Conservation (phyloP, 2,329 filamentous ascomycete species). For the Curvularia eragrostidis region DNA sequence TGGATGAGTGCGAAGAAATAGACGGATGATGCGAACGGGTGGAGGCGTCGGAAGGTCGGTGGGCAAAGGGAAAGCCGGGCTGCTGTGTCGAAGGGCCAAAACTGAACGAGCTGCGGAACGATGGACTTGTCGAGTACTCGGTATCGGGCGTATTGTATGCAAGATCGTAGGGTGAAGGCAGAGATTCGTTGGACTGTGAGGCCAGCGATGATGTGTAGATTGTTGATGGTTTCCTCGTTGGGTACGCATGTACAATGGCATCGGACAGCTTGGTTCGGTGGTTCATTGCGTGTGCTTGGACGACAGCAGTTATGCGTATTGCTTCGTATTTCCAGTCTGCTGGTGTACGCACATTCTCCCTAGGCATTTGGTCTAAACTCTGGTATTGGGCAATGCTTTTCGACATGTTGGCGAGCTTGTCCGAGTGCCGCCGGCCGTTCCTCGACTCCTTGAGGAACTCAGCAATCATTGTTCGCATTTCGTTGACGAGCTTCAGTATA, state of each 20-base stretch:
- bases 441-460: conserved; percentile 35
- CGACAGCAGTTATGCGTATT: conserved; percentile 39
- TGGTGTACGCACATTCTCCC: conserved; percentile 18
- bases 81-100: conserved; percentile 6
- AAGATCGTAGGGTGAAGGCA: conserved; percentile 23
- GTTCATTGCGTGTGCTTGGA: conserved; percentile 45
- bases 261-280: conserved; percentile 36
- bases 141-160: conserved; percentile 32
- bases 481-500: conserved; percentile 34
- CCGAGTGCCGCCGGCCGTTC: conserved; percentile 24
- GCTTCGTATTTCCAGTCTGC: conserved; percentile 47
- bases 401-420: conserved; percentile 26
- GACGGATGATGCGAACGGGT: conserved; percentile 13
- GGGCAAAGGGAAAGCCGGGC: conserved; percentile 11
- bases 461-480: conserved; percentile 42
- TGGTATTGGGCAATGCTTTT: conserved; percentile 33
- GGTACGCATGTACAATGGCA: conserved; percentile 26
- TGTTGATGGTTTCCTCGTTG: not conserved
- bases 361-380: conserved; percentile 18
- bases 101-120: conserved; percentile 17
- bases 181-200: conserved; percentile 24
- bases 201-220: conserved; percentile 16
- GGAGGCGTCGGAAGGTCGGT: conserved; percentile 17
- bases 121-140: conserved; percentile 21
- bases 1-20: conserved; percentile 17